Conservation (phyloP, 2,329 filamentous ascomycete genomes). For the Botrytis sinoallii region DNA sequence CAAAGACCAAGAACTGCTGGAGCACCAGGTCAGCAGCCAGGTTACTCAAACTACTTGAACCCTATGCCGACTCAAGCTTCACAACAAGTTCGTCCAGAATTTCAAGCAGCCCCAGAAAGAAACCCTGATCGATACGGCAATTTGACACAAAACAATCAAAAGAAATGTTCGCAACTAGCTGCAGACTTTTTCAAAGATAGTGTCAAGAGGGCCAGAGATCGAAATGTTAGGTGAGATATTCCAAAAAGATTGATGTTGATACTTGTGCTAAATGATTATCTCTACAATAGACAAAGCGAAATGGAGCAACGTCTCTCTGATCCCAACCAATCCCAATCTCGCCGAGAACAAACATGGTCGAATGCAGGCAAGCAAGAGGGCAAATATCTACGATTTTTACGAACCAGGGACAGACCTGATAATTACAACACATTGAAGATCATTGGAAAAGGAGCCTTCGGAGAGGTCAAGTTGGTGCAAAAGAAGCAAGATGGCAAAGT, state of each 20-base stretch:
- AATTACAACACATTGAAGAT: constrained; percentile 98
- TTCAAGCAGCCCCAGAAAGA: constrained; percentile 75
- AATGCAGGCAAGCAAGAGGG: constrained; percentile 84
- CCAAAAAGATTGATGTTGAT: neutral
- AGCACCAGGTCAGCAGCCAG: constrained; percentile 55
- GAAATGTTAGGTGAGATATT: constrained; percentile 76
- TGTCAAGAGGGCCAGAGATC: constrained; percentile 90
- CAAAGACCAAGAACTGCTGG: constrained; percentile 85
- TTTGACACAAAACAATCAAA: constrained; percentile 66
- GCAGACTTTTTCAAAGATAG: constrained; percentile 98
- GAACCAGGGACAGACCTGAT: constrained; percentile 86
- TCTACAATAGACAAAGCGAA: constrained; percentile 71
- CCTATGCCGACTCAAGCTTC: constrained; percentile 61
- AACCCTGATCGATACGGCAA: constrained; percentile 76
- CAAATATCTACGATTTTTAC: constrained; percentile 88
- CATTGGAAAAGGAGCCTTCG: constrained; percentile 98
- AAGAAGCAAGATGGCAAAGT: constrained; percentile 96
- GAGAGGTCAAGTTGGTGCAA: constrained; percentile 96
- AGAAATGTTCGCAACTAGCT: constrained; percentile 67
- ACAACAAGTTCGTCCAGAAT: constrained; percentile 61
- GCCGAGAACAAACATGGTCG: constrained; percentile 82
- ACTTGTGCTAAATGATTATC: constrained; percentile 6
- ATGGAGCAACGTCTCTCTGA: constrained; percentile 83
- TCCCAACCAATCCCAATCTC: constrained; percentile 66
- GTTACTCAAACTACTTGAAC: constrained; percentile 64